These are phyloP conservation scores for Pyrenula massariospora DNA, from an alignment of 495 filamentous ascomycete genomes.

Conservation along the genomic window DNA sequence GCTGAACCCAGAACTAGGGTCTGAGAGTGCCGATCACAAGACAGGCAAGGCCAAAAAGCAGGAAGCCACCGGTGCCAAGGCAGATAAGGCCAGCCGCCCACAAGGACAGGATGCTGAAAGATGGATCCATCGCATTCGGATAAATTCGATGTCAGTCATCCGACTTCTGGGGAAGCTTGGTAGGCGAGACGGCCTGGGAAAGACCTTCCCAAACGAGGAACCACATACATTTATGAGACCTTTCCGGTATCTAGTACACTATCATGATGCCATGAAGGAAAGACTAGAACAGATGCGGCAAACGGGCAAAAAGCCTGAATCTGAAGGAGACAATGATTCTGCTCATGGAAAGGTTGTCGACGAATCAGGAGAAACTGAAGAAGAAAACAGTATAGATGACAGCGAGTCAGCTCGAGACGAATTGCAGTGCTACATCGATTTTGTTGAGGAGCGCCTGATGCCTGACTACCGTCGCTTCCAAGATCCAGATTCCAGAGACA, in stretches of 20 bases:
- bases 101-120: background rate
- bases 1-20: background rate
- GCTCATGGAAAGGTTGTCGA: background rate
- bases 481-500: background rate
- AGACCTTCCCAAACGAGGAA: too few species aligned
- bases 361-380: background rate
- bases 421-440: background rate
- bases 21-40: background rate
- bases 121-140: background rate
- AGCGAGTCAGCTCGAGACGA: background rate
- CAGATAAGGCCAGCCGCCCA: background rate
- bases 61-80: background rate
- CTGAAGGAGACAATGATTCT: background rate
- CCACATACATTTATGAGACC: background rate
- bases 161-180: background rate
- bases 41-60: background rate
- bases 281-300: background rate
- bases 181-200: too few species aligned
- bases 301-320: background rate
- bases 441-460: background rate
- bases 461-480: background rate
- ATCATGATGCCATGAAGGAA: background rate
- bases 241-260: background rate
- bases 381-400: background rate
- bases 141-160: background rate